Evolutionary conservation across 2,329 filamentous ascomycete species (phyloP).

Genomic region (Knoxdaviesia capensis): DNA sequence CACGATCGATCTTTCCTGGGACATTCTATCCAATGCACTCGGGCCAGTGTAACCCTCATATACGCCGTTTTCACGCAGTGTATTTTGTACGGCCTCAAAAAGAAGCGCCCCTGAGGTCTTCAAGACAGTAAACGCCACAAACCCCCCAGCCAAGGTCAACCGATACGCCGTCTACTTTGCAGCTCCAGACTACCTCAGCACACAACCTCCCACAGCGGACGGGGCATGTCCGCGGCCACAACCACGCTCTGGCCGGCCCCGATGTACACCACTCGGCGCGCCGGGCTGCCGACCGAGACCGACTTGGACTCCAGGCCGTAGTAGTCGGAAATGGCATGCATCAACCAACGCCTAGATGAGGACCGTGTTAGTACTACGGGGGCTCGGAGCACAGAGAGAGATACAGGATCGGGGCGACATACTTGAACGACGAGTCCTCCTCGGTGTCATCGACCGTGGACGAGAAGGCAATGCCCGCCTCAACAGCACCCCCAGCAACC

Average conservation of each 20-base stretch:
- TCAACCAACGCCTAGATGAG: constrained; percentile 59
- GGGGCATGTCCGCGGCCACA: constrained; percentile 23
- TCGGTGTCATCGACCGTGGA: constrained; percentile 43
- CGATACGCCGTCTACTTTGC: too few relatives aligned
- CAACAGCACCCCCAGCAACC: constrained; percentile 35
- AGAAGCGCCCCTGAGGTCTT: too few relatives aligned
- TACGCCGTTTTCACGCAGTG: too few relatives aligned
- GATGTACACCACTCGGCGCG: constrained; percentile 65
- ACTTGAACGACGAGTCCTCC: constrained; percentile 65
- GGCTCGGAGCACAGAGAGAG: not conserved
- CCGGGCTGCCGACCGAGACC: constrained; percentile 49
- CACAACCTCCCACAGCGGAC: constrained; percentile 41
- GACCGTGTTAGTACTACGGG: constrained; percentile 1
- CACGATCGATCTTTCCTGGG: too few relatives aligned
- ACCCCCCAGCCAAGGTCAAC: too few relatives aligned
- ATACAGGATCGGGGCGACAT: constrained; percentile 14
- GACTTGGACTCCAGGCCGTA: constrained; percentile 78
- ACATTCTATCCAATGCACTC: too few relatives aligned
- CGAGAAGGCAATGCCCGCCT: constrained; percentile 58
- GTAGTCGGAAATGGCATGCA: constrained; percentile 80
- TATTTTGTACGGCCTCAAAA: too few relatives aligned
- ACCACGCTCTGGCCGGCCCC: constrained; percentile 26
- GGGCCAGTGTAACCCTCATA: too few relatives aligned
- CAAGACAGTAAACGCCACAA: too few relatives aligned
- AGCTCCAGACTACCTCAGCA: constrained; percentile 16